Evolutionary conservation across 1,139 yeast genomes (phyloP).

Genomic region (Candida tropicalis): DNA sequence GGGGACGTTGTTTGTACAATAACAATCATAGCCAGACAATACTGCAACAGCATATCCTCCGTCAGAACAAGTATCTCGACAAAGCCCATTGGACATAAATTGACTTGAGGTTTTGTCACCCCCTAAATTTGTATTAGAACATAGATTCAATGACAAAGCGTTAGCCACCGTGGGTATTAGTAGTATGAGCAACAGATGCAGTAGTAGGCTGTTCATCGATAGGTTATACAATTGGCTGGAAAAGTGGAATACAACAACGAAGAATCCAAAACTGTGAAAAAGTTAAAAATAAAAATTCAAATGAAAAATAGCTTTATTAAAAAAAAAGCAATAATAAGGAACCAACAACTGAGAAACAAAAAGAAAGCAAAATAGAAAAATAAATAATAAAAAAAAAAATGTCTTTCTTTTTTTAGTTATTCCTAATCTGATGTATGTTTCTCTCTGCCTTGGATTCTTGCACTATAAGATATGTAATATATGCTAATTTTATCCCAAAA

Average conservation of each 20-base stretch:
- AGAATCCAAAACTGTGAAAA: background rate
- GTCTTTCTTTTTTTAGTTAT: no score
- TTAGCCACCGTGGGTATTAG: constrained; percentile 2
- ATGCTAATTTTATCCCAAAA: background rate
- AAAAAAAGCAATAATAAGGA: no score
- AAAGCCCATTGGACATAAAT: constrained; percentile 57
- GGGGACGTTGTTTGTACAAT: constrained; percentile 63
- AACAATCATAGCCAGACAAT: constrained; percentile 53
- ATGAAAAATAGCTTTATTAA: background rate
- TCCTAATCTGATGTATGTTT: no score
- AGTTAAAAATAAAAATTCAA: background rate
- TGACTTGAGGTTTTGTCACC: constrained; percentile 23
- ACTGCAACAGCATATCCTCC: constrained; percentile 58
- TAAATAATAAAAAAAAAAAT: no score
- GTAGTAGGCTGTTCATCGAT: constrained; percentile 1
- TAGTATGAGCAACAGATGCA: background rate
- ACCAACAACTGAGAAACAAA: no score
- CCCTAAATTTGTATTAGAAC: constrained; percentile 47
- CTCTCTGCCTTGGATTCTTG: no score
- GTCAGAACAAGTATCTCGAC: constrained; percentile 46
- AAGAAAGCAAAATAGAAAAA: no score
- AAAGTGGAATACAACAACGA: background rate
- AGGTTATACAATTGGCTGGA: background rate
- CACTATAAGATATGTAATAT: background rate
- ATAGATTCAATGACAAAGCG: constrained; percentile 29